phyloP scores from a whole-genome alignment of 306 rosid species.

The Pyrus bretschneideri region DNA sequence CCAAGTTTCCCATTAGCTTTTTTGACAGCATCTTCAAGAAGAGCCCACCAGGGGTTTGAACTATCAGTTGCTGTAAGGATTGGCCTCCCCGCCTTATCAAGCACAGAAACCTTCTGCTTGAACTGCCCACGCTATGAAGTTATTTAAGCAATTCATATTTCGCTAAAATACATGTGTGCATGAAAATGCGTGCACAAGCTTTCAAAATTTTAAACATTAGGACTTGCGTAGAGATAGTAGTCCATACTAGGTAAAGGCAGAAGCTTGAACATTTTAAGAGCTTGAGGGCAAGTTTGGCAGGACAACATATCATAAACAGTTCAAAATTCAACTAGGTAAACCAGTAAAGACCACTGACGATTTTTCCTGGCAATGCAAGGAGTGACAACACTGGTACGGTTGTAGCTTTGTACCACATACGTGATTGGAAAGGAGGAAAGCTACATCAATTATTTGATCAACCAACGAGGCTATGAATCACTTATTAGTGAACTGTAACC shows the following conservation, averaged over 20 bases:
- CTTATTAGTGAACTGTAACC: neutral
- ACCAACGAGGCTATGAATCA: neutral
- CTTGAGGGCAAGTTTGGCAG: neutral
- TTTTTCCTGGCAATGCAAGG: no score
- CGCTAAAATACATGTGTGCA: neutral
- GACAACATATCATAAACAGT: neutral
- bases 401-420: neutral
- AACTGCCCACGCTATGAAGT: conserved; percentile 53
- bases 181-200: neutral
- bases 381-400: neutral
- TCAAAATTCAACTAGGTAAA: neutral
- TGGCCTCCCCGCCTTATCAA: conserved; percentile 51
- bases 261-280: neutral
- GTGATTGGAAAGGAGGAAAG: neutral
- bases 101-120: conserved; percentile 46
- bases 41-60: conserved; percentile 86
- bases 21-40: conserved; percentile 63
- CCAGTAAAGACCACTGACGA: neutral
- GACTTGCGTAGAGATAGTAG: neutral
- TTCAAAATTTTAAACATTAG: neutral
- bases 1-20: conserved; percentile 80
- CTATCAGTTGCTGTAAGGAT: conserved; percentile 56
- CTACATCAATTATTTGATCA: neutral
- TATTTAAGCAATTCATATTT: neutral
- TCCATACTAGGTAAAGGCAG: neutral